A percentile compares a stretch with the other conserved stretches of the same genome.
phyloP scores from a whole-genome alignment of 192 early-diverging fungal genomes.

The Backusella westeae region DNA sequence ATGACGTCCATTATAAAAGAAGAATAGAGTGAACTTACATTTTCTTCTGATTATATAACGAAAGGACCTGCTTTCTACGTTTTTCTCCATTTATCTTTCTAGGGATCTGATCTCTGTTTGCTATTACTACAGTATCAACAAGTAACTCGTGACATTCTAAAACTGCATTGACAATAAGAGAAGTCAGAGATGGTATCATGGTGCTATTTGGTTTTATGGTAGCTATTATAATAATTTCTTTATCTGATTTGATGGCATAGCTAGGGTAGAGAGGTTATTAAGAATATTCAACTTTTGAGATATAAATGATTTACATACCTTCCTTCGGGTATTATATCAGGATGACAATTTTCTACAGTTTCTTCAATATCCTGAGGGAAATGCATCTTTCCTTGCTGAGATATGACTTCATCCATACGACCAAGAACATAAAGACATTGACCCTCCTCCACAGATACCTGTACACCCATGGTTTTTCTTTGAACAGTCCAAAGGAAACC shows the following conservation, averaged over 20 bases:
- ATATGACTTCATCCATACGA: conserved; percentile 64
- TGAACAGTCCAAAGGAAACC: conserved; percentile 80
- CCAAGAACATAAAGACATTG: conserved; percentile 79
- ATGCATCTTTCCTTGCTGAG: conserved; percentile 67
- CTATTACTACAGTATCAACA: conserved; percentile 14
- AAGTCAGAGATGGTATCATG: not conserved
- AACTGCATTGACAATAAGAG: conserved; percentile 11
- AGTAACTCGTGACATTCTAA: conserved; percentile 12
- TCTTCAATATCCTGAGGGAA: conserved; percentile 74
- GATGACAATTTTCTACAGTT: conserved; percentile 64
- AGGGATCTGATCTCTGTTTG: conserved; percentile 13
- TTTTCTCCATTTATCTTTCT: conserved; percentile 13
- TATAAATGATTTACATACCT: conserved; percentile 29
- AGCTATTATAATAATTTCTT: conserved; percentile 11
- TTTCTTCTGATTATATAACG: conserved; percentile 1
- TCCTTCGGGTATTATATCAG: conserved; percentile 47
- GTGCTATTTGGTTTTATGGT: conserved; percentile 7
- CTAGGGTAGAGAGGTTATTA: not conserved
- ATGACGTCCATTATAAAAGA: too few species aligned
- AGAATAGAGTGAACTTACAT: not conserved
- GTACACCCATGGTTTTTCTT: conserved; percentile 7
- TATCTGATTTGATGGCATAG: conserved; percentile 8
- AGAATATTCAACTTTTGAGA: not conserved
- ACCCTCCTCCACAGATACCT: conserved; percentile 51
- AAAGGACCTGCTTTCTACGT: conserved; percentile 10